Evolutionary conservation across 805 yeast species (phyloP), one percentile per base, ranked within the genome.

Genomic region (Kodamaea neixiangensis): DNA sequence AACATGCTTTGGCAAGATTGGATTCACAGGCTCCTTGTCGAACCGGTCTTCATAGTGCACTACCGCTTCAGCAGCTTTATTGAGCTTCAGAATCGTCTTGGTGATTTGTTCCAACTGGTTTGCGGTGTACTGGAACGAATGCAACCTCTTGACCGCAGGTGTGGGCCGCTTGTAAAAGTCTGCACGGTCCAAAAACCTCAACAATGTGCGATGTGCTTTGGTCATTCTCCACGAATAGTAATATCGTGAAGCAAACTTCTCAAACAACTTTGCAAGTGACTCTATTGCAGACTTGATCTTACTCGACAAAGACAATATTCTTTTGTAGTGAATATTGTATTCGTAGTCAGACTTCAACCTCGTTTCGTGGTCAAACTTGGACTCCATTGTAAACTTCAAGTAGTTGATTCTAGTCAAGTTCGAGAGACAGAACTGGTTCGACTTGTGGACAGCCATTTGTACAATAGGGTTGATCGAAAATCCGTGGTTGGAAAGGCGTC

Each of bases 151-250:
- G 20, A 52, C 44, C 14, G 33, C 25, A 5, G 49, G 47, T 4
- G 48, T 46, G 2, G 55, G 52, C 7, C 46, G 38, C 15, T 38
- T 52, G 40, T 46, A 52, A n/a, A 53, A 46, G 25, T 44, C 47
- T 37, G 68, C 59, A 15, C 69, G 62, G 0, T 55, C 64, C 9
- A 80, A 50, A 3, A 77, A 47, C 19, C 65, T 69, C 17, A 78
- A 55, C 19, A 82, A 57, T 42, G 69, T 74, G 3, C 66, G 63
- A 46, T 78, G 79, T 0, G 87, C 45, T 7, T 49, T 51, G 37
- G 62, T 46, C 19, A 54, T 52, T 48, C 58, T 59, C 54, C 59
- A 58, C 6, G 58, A 55, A 25, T 51, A 54, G 41, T 55, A 49
- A 43, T 51, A 47, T 3, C 53, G 38, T 2, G 53, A 38, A 13